Evolutionary conservation across 23 red algal species (phyloP), one percentile per base, ranked within the genome.

Genomic region (Gracilariopsis chorda): DNA sequence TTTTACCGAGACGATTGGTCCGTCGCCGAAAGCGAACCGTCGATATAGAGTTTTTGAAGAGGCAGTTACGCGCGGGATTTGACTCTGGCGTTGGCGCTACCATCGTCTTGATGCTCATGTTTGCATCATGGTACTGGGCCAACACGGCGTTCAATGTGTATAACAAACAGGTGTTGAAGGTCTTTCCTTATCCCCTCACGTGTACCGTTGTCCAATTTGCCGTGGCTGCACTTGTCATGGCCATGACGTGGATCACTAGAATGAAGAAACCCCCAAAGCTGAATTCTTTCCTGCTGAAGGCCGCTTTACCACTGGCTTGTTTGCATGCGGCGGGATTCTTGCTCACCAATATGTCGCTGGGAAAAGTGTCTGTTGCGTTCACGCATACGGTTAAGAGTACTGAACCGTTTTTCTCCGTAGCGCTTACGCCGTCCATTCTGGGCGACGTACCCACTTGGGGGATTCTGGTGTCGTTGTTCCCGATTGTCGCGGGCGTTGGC

Each of bases 311-410:
- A 10, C 63, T 95, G 33, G 91, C 89, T 20, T 78, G 77, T 39
- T 57, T 93, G n/a, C 96, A 98, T 65, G 88, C 93, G 0, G 80
- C 85, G 11, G 96, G 96, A 11, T 94, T 95, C 60, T 44, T 94
- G 23, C 80, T 90, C 69, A 98, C 96, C 16, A 93, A 94, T 44
- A 93, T 96, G 96, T 85, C 72, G 17, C 86, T 98, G 67, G 93
- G 93, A 20, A 88, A 90, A 41, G 96, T 98, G 44, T 80, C 80
- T 20, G 91, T 98, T 17, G 90, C 92, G 27, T 98, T 98, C 69
- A 98, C 96, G 24, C 96, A 98, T 73, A 94, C 93, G 19, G 96
- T 98, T 45, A 98, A 98, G 82, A 81, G 88, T 41, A 93, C 92
- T 20, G 96, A 98, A 61, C 96, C 96, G 39, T 95, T 98, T 59